Conservation (phyloP, 768 basidiomycete genomes). For the Russula lepida region DNA sequence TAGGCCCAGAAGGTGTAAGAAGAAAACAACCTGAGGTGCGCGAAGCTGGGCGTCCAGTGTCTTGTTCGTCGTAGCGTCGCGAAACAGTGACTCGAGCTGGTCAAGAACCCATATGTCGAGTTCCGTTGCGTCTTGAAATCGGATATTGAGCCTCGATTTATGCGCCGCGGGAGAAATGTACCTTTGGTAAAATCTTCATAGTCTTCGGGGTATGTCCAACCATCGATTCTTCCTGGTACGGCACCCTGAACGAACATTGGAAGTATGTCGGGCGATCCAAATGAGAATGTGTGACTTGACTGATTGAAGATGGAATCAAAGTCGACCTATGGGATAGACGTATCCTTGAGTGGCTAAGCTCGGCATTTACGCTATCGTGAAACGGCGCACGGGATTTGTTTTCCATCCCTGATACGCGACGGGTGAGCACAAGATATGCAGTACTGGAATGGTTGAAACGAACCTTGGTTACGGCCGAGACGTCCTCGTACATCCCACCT, state of each 20-base stretch:
- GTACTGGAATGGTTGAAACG: background rate
- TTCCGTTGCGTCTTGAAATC: conserved; percentile 53
- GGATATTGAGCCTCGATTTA: background rate
- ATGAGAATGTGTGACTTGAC: conserved; percentile 68
- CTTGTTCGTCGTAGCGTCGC: conserved; percentile 50
- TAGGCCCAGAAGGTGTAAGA: conserved; percentile 74
- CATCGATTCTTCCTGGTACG: conserved; percentile 54
- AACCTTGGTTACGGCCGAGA: conserved; percentile 79
- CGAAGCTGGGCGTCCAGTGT: conserved; percentile 44
- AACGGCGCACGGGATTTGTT: conserved; percentile 56
- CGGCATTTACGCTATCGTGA: background rate
- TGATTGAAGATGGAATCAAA: conserved; percentile 88
- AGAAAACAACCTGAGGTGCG: conserved; percentile 60
- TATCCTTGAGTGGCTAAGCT: background rate
- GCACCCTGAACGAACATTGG: conserved; percentile 83
- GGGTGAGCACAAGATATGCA: conserved; percentile 7
- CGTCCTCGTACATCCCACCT: conserved; percentile 89
- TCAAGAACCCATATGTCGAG: conserved; percentile 77
- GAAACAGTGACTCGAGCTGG: conserved; percentile 51
- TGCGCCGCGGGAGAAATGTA: conserved; percentile 19
- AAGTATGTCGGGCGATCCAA: conserved; percentile 82
- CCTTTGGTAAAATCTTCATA: conserved; percentile 87
- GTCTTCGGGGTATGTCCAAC: conserved; percentile 69
- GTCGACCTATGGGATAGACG: conserved; percentile 38
- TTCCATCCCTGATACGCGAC: conserved; percentile 61